phyloP scores from a whole-genome alignment of 345 rosid genomes.

The Litchi chinensis region DNA sequence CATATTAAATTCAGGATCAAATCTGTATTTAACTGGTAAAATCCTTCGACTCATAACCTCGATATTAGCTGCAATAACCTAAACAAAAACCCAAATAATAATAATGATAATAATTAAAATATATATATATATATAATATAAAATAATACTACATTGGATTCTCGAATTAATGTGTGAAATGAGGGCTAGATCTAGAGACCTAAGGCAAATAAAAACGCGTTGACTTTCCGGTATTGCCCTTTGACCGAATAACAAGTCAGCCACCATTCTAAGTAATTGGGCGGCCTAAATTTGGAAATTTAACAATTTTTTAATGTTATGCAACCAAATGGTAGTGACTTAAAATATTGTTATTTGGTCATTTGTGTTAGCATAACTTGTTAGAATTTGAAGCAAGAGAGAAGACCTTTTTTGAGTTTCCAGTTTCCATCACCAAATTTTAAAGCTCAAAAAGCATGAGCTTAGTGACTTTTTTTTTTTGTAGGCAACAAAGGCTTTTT shows the following conservation, averaged over 20 bases:
- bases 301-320: neutral
- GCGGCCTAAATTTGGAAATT: slow-evolving; percentile 1
- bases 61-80: no score
- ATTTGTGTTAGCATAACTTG: neutral
- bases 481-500: neutral
- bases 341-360: no score
- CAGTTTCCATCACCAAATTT: neutral
- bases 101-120: no score
- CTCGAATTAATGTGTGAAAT: no score
- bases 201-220: neutral
- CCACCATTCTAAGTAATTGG: neutral
- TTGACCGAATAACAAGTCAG: slow-evolving; percentile 14
- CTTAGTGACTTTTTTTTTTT: neutral
- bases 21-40: no score
- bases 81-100: no score
- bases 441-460: neutral
- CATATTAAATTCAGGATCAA: no score
- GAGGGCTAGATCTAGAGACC: neutral
- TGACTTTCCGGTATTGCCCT: neutral
- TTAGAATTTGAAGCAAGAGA: neutral
- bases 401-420: neutral
- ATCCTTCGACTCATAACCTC: no score
- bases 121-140: no score
- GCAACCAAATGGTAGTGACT: neutral
- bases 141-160: no score